phyloP scores from a whole-genome alignment of 345 rosid genomes.

The Dipteronia dyeriana region DNA sequence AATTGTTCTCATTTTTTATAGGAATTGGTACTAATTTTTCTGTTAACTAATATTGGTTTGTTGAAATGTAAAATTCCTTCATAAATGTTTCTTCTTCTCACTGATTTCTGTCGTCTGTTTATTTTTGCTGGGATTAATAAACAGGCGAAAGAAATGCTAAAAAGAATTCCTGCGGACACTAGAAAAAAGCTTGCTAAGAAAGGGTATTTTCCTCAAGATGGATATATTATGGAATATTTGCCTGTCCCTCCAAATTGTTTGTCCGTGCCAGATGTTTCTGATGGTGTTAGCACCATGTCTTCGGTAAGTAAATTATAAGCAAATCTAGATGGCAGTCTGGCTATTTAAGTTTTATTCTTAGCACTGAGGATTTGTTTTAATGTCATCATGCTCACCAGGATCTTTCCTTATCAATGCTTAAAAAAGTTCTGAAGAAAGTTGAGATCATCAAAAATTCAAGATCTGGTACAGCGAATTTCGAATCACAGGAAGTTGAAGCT shows the following conservation, averaged over 20 bases:
- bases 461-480: constrained; percentile 83
- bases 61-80: constrained; percentile 8
- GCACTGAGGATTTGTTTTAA: neutral
- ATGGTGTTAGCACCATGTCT: constrained; percentile 80
- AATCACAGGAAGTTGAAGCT: constrained; percentile 79
- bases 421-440: constrained; percentile 75
- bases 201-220: constrained; percentile 93
- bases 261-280: constrained; percentile 86
- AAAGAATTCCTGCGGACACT: constrained; percentile 64
- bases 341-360: neutral
- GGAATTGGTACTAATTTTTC: neutral
- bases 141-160: constrained; percentile 81
- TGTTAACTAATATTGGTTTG: neutral
- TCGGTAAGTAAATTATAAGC: constrained; percentile 55
- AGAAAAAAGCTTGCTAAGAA: constrained; percentile 71
- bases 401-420: constrained; percentile 70
- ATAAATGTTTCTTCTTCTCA: neutral
- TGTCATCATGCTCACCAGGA: constrained; percentile 54
- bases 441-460: constrained; percentile 66
- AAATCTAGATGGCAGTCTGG: constrained; percentile 8
- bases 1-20: neutral
- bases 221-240: constrained; percentile 67
- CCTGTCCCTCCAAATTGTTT: constrained; percentile 98
- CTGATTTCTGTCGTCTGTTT: neutral
- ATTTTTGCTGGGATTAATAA: constrained; percentile 8